phyloP scores from a whole-genome alignment of 768 basidiomycete genomes.

The Phlebiopsis gigantea region DNA sequence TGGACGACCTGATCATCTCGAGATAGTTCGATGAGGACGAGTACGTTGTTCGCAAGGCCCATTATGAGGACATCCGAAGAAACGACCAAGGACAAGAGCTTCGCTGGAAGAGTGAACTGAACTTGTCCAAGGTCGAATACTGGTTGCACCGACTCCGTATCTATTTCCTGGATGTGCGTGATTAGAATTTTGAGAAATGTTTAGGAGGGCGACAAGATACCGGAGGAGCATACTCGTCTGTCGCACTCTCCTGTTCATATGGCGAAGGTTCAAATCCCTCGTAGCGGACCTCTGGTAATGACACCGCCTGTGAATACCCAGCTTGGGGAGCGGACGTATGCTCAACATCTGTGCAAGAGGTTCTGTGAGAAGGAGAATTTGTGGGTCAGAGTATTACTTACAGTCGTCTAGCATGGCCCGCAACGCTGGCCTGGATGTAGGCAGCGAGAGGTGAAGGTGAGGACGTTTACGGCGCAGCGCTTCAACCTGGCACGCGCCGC shows the following conservation, averaged over 20 bases:
- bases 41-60: slow-evolving; percentile 67
- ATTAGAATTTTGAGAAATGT: neutral
- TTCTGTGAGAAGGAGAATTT: slow-evolving; percentile 6
- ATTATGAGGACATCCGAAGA: slow-evolving; percentile 86
- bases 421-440: too few relatives aligned
- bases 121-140: slow-evolving; percentile 85
- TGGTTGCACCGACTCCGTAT: slow-evolving; percentile 24
- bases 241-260: slow-evolving; percentile 43
- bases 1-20: slow-evolving; percentile 83
- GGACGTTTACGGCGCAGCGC: neutral
- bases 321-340: slow-evolving; percentile 58
- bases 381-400: slow-evolving; percentile 18
- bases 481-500: neutral
- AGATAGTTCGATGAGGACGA: slow-evolving; percentile 87
- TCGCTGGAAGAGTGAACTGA: slow-evolving; percentile 82
- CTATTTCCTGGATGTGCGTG: neutral
- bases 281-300: slow-evolving; percentile 62
- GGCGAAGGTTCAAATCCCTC: slow-evolving; percentile 86
- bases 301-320: slow-evolving; percentile 29
- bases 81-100: slow-evolving; percentile 77
- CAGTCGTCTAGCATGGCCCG: slow-evolving; percentile 37
- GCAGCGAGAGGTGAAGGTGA: neutral
- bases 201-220: slow-evolving; percentile 11
- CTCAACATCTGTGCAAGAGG: slow-evolving; percentile 67
- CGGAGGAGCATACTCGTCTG: slow-evolving; percentile 30